phyloP scores from a whole-genome alignment of 1,284 basidiomycete genomes.

The Caloboletus inedulis region DNA sequence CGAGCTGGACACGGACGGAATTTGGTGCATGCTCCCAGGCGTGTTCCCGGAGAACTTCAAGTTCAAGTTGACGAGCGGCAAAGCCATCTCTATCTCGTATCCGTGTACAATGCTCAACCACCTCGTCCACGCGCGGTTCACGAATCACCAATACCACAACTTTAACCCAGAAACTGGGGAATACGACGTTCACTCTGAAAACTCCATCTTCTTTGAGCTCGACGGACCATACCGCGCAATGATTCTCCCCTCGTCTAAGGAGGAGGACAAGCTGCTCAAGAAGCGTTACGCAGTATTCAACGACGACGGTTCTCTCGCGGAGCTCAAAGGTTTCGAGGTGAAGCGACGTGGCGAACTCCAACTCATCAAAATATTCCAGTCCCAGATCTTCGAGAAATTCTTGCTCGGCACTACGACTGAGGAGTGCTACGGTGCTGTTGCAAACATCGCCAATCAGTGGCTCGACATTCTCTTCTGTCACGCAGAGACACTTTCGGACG shows the following conservation, averaged over 20 bases:
- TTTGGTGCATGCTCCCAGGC: slow-evolving; percentile 99
- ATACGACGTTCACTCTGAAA: slow-evolving; percentile 90
- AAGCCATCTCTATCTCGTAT: slow-evolving; percentile 91
- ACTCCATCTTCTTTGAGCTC: slow-evolving; percentile 99
- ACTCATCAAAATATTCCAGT: slow-evolving; percentile 99
- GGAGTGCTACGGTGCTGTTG: slow-evolving; percentile 95
- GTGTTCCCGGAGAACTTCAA: slow-evolving; percentile 98
- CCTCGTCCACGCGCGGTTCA: slow-evolving; percentile 93
- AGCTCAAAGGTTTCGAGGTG: slow-evolving; percentile 98
- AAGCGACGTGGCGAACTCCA: slow-evolving; percentile 98
- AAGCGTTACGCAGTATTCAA: slow-evolving; percentile 99
- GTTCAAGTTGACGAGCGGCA: slow-evolving; percentile 88
- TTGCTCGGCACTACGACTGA: slow-evolving; percentile 88
- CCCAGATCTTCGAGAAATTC: slow-evolving; percentile 98
- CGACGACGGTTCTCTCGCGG: slow-evolving; percentile 94
- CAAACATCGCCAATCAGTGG: slow-evolving; percentile 95
- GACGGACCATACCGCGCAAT: slow-evolving; percentile 99
- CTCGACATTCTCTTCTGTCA: slow-evolving; percentile 91
- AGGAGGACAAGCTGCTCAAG: slow-evolving; percentile 98
- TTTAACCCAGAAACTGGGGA: slow-evolving; percentile 81
- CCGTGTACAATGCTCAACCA: slow-evolving; percentile 99
- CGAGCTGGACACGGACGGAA: slow-evolving; percentile 98
- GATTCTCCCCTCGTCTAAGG: slow-evolving; percentile 99
- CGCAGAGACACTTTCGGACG: slow-evolving; percentile 81
- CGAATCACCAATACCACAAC: slow-evolving; percentile 98